These are phyloP conservation scores for Psilocybe subaeruginosa DNA, from an alignment of 768 basidiomycete genomes.

Conservation along the genomic window DNA sequence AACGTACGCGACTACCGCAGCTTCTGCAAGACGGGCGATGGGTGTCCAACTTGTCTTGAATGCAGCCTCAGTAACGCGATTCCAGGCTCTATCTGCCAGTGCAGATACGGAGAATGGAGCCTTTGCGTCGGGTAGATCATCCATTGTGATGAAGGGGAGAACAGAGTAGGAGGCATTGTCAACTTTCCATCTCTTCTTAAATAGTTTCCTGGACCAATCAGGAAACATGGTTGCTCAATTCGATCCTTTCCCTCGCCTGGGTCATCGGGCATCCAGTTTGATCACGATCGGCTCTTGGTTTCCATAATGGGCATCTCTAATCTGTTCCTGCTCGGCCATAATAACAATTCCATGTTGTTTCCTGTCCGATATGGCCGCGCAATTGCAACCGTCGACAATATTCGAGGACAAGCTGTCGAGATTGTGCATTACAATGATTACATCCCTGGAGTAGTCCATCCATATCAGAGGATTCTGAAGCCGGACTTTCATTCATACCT, in stretches of 20 bases:
- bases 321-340: background rate
- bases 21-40: slow-evolving; percentile 42
- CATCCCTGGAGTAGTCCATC: no score
- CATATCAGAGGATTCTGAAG: no score
- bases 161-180: background rate
- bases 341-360: background rate
- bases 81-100: slow-evolving; percentile 46
- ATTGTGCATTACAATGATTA: no score
- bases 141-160: slow-evolving; percentile 35
- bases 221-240: slow-evolving; percentile 14
- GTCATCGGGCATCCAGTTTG: slow-evolving; percentile 1
- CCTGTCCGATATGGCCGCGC: background rate
- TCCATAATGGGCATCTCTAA: background rate
- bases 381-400: background rate
- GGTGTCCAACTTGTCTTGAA: slow-evolving; percentile 48
- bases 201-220: slow-evolving; percentile 1
- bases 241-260: slow-evolving; percentile 12
- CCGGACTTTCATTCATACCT: no score
- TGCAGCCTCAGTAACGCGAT: slow-evolving; percentile 39
- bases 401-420: no score
- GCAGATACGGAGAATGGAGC: slow-evolving; percentile 46
- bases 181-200: slow-evolving; percentile 6
- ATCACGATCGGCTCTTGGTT: slow-evolving; percentile 18
- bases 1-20: slow-evolving; percentile 49
- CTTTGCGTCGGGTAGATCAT: slow-evolving; percentile 32